Base-by-base conservation (phyloP, 306 rosid genomes). In the Acmispon strigosus region DNA sequence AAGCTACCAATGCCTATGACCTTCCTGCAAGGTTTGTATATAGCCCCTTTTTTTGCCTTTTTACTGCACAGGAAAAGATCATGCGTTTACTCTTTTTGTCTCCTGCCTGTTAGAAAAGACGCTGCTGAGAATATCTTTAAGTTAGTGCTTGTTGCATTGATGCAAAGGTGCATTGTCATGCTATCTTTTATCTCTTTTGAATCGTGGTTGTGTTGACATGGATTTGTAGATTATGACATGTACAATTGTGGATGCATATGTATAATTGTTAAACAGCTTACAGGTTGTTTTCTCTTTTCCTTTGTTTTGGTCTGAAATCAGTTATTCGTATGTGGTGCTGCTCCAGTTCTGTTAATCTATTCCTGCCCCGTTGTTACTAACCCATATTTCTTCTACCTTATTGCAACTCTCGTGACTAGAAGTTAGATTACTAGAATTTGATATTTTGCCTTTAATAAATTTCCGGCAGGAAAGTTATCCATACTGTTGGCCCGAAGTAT, bases 401-500 rank as follows among this genome's bases (percentile, higher is more conserved):
- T 52, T 45, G n/a, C 67, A 60, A 14, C 60, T 79, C 32, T 59
- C 74, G 24, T 49, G 51, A 61, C 59, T 27, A 24, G 12, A 74
- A 24, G 57, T 56, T 75, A 61, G 60, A 65, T 65, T 75, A 62
- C 45, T 61, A 55, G 50, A 19, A 49, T 53, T 49, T 51, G 55
- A 59, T 61, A 59, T 52, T 80, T 27, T 67, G 53, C 81, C 52
- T 43, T 76, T 11, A 55, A 11, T 50, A 52, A 76, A 72, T 43
- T 78, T 65, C 66, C 80, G n/a, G 36, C 85, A 95, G 99, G 95
- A 89, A 86, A 83, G 81, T 91, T 80, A 87, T 95, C 75, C 99
- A 91, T 81, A 95, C 99, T 10, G 99, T 95, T 36, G 99, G 99
- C 50, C 99, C 99, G 24, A 95, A 91, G 84, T 95, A 95, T 84